These are phyloP conservation scores for Xylariaceae sp. DNA, from an alignment of 2,329 filamentous ascomycete genomes.

Conservation along the genomic window DNA sequence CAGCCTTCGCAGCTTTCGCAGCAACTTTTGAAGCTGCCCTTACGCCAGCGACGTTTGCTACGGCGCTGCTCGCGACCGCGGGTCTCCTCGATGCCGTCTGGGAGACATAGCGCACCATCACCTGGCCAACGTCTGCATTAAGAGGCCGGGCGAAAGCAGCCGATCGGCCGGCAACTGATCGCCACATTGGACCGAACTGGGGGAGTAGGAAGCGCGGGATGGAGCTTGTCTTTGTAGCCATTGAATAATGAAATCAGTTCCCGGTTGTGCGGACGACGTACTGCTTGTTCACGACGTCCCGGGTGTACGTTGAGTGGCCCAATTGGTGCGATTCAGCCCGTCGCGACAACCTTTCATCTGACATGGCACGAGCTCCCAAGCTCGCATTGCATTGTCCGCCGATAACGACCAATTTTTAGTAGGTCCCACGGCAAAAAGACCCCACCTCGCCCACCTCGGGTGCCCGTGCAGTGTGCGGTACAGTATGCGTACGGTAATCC, in stretches of 20 bases:
- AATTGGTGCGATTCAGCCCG: not conserved
- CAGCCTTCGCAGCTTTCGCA: conserved; percentile 21
- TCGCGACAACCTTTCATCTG: not conserved
- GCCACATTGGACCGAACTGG: conserved; percentile 53
- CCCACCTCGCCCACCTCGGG: not conserved
- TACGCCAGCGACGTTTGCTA: conserved; percentile 8
- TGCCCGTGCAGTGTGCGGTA: not conserved
- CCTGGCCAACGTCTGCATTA: conserved; percentile 26
- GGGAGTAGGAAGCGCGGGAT: conserved; percentile 67
- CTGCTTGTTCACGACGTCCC: conserved; percentile 5
- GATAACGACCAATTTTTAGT: not conserved
- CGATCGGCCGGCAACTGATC: conserved; percentile 31
- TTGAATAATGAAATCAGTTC: conserved; percentile 14
- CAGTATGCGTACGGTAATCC: not conserved
- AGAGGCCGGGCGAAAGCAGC: conserved; percentile 27
- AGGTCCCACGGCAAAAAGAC: not conserved
- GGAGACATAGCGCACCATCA: conserved; percentile 35
- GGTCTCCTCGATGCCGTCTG: conserved; percentile 28
- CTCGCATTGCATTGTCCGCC: too few species aligned
- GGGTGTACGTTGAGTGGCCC: not conserved
- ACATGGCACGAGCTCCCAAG: too few species aligned
- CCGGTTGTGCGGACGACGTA: conserved; percentile 6
- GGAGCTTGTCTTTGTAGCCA: conserved; percentile 44
- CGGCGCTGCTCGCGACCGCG: conserved; percentile 24
- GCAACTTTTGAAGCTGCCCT: conserved; percentile 17